A percentile compares a stretch with the other conserved stretches of the same genome.
phyloP scores from a whole-genome alignment of 225 moss, liverwort and hornwort species.

The Thuidium tamariscinum region DNA sequence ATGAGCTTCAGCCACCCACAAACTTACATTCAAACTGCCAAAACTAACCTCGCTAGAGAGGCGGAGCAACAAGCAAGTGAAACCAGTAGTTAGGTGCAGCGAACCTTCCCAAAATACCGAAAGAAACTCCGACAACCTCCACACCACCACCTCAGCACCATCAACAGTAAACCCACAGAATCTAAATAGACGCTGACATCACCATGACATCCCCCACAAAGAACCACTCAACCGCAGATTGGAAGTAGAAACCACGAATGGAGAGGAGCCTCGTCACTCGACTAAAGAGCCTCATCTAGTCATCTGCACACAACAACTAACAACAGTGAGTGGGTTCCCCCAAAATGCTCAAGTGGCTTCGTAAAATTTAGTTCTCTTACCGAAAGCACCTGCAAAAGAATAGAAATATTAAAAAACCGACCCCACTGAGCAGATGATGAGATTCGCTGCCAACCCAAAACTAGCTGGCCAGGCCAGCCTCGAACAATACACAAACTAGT shows the following conservation, averaged over 20 bases:
- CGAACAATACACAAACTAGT: neutral
- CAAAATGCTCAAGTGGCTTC: neutral
- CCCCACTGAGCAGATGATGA: neutral
- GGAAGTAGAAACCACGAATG: neutral
- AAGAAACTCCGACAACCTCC: constrained; percentile 6
- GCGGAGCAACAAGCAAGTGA: neutral
- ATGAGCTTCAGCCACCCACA: neutral
- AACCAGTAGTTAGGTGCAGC: neutral
- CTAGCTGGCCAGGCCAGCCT: neutral
- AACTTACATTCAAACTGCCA: neutral
- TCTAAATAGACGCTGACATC: neutral
- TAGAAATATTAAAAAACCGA: neutral
- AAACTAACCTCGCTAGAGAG: neutral
- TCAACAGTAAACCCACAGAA: neutral
- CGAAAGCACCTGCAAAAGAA: neutral
- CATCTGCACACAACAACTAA: too few species aligned
- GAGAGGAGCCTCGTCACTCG: neutral
- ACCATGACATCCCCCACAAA: neutral
- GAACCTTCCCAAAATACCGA: constrained; percentile 2
- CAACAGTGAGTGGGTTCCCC: neutral
- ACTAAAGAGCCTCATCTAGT: neutral
- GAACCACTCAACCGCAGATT: neutral
- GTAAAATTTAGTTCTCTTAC: neutral
- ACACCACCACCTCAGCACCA: neutral
- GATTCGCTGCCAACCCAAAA: neutral